A percentile compares a stretch with the other conserved stretches of the same genome.
Conservation (phyloP, 345 rosid species). For the Lumnitzera racemosa region DNA sequence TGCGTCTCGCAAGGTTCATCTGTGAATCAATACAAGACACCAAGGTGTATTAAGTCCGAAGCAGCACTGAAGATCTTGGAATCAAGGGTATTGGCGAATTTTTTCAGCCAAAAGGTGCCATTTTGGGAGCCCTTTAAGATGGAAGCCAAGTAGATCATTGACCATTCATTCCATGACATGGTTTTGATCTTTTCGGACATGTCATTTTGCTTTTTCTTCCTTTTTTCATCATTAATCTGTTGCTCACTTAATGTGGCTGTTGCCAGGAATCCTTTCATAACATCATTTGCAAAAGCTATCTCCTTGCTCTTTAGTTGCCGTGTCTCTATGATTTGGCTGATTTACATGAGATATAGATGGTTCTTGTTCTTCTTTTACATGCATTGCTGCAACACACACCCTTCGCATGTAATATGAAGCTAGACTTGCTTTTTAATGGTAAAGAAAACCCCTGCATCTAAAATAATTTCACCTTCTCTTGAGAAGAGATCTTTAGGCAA, state of each 20-base stretch:
- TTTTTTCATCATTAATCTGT: background rate
- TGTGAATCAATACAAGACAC: conserved; percentile 89
- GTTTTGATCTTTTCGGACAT: no score
- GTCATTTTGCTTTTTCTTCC: background rate
- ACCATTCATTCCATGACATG: background rate
- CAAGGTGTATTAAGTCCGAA: conserved; percentile 74
- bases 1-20: conserved; percentile 87
- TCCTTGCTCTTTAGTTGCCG: conserved; percentile 1
- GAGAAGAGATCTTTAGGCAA: no score
- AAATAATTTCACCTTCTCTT: no score
- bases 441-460: no score
- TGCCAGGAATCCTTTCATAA: conserved; percentile 4
- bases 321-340: no score
- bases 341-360: no score
- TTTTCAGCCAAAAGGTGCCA: conserved; percentile 58
- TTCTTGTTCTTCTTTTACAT: no score
- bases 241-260: conserved; percentile 1
- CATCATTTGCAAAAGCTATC: conserved; percentile 16
- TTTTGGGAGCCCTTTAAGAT: conserved; percentile 62
- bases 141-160: conserved; percentile 21
- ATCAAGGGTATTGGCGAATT: conserved; percentile 57
- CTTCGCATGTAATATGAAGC: no score
- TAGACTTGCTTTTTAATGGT: no score
- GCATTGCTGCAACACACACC: no score
- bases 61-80: conserved; percentile 59